Evolutionary conservation across 2,329 filamentous ascomycete species (phyloP).

Genomic region (Ophiostoma novo-ulmi): DNA sequence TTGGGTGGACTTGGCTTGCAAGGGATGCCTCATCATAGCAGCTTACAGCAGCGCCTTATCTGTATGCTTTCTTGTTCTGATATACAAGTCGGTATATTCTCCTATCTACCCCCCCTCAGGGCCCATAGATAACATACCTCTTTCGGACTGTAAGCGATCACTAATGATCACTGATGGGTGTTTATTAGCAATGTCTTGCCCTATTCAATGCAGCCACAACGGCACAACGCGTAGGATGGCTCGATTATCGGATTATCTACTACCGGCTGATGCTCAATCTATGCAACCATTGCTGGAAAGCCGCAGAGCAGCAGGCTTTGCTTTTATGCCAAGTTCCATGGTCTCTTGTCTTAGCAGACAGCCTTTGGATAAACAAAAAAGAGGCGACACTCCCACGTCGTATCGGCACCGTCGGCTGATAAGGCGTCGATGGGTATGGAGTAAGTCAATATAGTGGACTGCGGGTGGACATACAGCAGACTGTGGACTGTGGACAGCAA

Average conservation of each 20-base stretch:
- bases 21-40: constrained; percentile 5
- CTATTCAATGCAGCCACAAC: background rate
- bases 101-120: background rate
- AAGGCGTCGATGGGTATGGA: background rate
- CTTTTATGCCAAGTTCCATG: background rate
- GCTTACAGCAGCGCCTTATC: background rate
- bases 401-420: constrained; percentile 10
- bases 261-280: background rate
- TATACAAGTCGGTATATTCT: background rate
- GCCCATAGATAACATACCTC: constrained; percentile 11
- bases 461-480: no score
- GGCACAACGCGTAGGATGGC: background rate
- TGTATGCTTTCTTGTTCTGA: background rate
- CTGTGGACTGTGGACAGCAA: no score
- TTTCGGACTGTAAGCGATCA: background rate
- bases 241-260: background rate
- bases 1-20: background rate
- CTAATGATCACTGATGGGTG: background rate
- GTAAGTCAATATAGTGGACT: background rate
- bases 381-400: background rate
- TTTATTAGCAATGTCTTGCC: background rate
- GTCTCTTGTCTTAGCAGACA: background rate
- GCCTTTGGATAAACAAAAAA: background rate
- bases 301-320: background rate
- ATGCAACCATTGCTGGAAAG: constrained; percentile 3